Base-by-base conservation (phyloP, 2,329 filamentous ascomycete species). In the Pseudogymnoascus sp. region DNA sequence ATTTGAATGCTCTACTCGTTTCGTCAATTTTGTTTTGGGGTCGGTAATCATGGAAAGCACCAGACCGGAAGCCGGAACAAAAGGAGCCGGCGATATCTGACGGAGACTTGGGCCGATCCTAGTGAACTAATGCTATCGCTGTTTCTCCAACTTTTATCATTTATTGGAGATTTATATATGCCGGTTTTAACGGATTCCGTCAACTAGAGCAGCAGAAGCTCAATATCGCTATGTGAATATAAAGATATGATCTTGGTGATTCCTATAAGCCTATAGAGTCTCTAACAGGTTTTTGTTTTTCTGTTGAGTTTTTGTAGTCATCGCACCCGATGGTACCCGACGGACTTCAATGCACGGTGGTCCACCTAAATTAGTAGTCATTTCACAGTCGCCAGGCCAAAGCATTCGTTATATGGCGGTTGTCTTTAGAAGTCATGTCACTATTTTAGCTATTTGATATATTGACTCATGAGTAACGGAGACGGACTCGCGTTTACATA, bases 11-110 rank as follows among this genome's bases (percentile, higher is more conserved):
- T 37, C 28, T 62, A 34, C 19, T 34, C 39, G 61, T 23, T 43
- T 45, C 13, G 39, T 62, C 61, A 43, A 45, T 37, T 43, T 45
- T 43, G 41, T 62, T 62, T 51, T 43, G 41, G 61, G 61, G 61
- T 62, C 36, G 39, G 61, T 21, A 34, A 51, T 34, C 34, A 62
- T 43, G 16, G 61, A 43, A 62, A 48, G 36, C 28, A 34, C 28
- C 41, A 48, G 36, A 62, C 21, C 36, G 61, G 61, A 25, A 39
- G 61, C 61, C 37, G 61, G 61, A 62, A 31, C 25, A 37, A 62
- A 54, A 21, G 28, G 43, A 31, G 16, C 36, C 61, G 36, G 60
- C 60, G 34, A 61, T 61, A 36, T 11, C 16, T 14, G 45, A 51
- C 48, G 48, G 48, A 54, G 25, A 13, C 48, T 54, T 31, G 14